Conservation (phyloP, 768 basidiomycete species). For the Termitomyces sp. region DNA sequence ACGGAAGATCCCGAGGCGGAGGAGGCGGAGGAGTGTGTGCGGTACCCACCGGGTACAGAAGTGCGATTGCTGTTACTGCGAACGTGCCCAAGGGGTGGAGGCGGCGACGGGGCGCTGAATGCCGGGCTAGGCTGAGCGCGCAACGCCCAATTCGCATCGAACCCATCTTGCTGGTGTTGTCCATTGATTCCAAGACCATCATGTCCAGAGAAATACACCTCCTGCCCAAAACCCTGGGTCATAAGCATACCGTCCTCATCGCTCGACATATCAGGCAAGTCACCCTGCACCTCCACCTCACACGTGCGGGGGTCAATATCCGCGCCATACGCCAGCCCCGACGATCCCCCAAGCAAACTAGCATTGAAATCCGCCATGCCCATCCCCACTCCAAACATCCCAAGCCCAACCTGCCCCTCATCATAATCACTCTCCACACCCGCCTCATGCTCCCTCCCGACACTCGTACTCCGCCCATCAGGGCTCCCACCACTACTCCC, state of each 20-base stretch:
- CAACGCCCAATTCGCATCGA: constrained; percentile 37
- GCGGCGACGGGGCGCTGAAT: constrained; percentile 42
- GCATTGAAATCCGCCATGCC: constrained; percentile 23
- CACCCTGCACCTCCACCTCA: constrained; percentile 59
- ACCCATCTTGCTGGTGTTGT: constrained; percentile 6
- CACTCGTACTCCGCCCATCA: constrained; percentile 21
- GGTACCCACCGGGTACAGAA: constrained; percentile 12
- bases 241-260: constrained; percentile 55
- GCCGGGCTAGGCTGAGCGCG: constrained; percentile 38
- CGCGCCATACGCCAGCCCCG: constrained; percentile 13
- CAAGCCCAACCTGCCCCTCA: constrained; percentile 24
- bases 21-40: constrained; percentile 15
- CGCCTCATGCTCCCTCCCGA: constrained; percentile 19
- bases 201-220: constrained; percentile 12
- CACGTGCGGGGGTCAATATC: constrained; percentile 53
- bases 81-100: constrained; percentile 24
- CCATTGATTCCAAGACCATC: background rate
- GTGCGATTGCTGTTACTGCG: constrained; percentile 18
- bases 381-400: constrained; percentile 29
- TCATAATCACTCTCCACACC: constrained; percentile 26
- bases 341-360: constrained; percentile 15
- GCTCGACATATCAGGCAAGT: constrained; percentile 49
- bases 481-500: constrained; percentile 24
- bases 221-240: constrained; percentile 23
- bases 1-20: constrained; percentile 24